These are phyloP conservation scores for Hypseocharis bilobata DNA, from an alignment of 441 rosid species.

Conservation along the genomic window DNA sequence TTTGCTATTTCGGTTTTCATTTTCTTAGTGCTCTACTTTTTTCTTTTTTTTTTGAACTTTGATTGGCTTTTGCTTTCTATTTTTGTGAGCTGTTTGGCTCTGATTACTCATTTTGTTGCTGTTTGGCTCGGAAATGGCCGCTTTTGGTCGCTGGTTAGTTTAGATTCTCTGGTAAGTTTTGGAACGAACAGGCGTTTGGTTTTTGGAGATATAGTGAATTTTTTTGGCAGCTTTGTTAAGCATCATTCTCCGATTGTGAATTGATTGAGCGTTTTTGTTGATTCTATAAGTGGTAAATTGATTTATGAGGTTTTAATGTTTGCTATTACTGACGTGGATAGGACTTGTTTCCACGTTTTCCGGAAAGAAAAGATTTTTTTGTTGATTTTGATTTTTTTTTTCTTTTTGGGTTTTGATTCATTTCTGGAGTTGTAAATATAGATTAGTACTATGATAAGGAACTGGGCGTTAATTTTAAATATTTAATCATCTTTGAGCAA, in stretches of 20 bases:
- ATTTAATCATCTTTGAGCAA: background rate
- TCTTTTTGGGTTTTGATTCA: background rate
- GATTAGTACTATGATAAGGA: no score
- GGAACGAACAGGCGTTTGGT: conserved; percentile 6
- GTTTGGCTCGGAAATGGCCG: conserved; percentile 7
- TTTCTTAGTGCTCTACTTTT: background rate
- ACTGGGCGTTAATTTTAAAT: conserved; percentile 3
- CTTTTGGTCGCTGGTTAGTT: conserved; percentile 3
- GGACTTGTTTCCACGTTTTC: conserved; percentile 7
- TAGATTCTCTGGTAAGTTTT: background rate
- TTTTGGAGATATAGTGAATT: conserved; percentile 1
- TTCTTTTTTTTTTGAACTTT: background rate
- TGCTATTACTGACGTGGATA: background rate
- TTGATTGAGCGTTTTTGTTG: conserved; percentile 7
- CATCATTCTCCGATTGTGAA: conserved; percentile 2
- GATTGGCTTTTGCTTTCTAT: background rate
- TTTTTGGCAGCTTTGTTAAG: background rate
- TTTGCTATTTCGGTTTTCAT: background rate
- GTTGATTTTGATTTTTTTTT: no score
- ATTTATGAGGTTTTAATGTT: background rate
- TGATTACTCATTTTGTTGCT: background rate
- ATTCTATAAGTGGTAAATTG: conserved; percentile 1
- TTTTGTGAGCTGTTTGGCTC: background rate
- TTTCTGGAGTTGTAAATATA: background rate
- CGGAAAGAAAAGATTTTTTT: background rate